Base-by-base conservation (phyloP, 768 basidiomycete species). In the Pholiota conissans region DNA sequence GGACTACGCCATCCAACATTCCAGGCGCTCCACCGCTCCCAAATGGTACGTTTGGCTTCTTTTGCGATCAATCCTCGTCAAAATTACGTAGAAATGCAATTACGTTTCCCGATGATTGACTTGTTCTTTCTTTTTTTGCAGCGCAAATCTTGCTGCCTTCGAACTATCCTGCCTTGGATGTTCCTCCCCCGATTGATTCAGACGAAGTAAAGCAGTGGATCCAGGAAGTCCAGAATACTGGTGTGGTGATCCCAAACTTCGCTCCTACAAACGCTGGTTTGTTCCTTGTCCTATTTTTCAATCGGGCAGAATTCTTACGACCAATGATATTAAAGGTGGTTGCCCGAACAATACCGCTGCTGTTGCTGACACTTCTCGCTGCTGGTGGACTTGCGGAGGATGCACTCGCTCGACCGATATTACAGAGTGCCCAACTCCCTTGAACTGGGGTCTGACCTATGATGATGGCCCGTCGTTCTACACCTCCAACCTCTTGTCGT, bases 351-450 rank as follows among this genome's bases (percentile, higher is more conserved):
- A 91, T 67, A 66, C 74, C 2, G 82, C 79, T 1, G 86, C 82
- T 8, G 78, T 78, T 30, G 71, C 75, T 7, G 85, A 90, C 67
- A 39, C 69, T 5, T 72, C 68, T 9, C 76, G 83, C 24, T 90
- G 89, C 72, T 92, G 90, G 90, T 92, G 88, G 89, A 88, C 89
- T 10, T 91, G 90, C 53, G 81, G 84, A 64, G 85, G 87, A 34
- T 92, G 90, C 73, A 84, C 80, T 2, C 77, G 82, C 16, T 60
- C 72, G n/a, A 81, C 82, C 1, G 93, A 94, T 67, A 79, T 95
- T 63, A 80, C 82, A 14, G 75, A 77, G n/a, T 96, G 94, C 73
- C 90, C 91, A 11, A 78, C 82, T 30, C 79, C 85, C 65, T 70
- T 80, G 60, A 72, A 78, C 54, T 84, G 81, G 81, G 81, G 81